Evolutionary conservation across 345 rosid genomes (phyloP).

Genomic region (Acer negundo): DNA sequence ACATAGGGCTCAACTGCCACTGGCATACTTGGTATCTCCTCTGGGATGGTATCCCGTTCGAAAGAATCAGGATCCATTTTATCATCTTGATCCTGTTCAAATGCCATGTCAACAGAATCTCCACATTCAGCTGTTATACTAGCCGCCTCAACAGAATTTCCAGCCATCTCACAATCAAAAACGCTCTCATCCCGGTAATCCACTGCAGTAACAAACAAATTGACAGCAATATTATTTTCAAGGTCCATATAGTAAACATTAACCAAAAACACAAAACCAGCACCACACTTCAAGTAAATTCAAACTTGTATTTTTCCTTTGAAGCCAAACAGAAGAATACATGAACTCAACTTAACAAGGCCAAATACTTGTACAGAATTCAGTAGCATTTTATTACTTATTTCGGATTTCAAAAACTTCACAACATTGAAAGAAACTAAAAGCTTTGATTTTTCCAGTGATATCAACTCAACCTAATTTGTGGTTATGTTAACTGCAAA

Average conservation of each 20-base stretch:
- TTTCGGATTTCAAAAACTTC: not conserved
- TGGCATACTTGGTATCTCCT: slow-evolving; percentile 31
- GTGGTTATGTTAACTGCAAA: not conserved
- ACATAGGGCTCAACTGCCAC: slow-evolving; percentile 66
- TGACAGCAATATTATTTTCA: slow-evolving; percentile 6
- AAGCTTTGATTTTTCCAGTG: not conserved
- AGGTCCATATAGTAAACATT: not conserved
- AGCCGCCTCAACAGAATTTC: slow-evolving; percentile 47
- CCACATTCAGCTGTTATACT: slow-evolving; percentile 35
- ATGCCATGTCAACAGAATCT: slow-evolving; percentile 47
- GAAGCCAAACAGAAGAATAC: not conserved
- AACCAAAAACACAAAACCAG: not conserved
- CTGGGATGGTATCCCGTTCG: slow-evolving; percentile 33
- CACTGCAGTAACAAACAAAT: slow-evolving; percentile 55
- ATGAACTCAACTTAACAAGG: not conserved
- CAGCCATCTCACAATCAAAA: slow-evolving; percentile 43
- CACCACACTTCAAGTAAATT: not conserved
- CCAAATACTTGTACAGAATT: not conserved
- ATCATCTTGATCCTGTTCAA: slow-evolving; percentile 40
- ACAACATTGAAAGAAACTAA: not conserved
- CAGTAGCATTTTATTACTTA: not conserved
- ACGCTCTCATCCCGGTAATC: slow-evolving; percentile 65
- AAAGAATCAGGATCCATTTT: slow-evolving; percentile 50
- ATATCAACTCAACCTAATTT: not conserved
- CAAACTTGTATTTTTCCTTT: not conserved